Percentiles rank a stretch among this genome's conserved stretches.
Conservation (phyloP, 2,329 filamentous ascomycete genomes). For the Phyllosticta ampelicida region DNA sequence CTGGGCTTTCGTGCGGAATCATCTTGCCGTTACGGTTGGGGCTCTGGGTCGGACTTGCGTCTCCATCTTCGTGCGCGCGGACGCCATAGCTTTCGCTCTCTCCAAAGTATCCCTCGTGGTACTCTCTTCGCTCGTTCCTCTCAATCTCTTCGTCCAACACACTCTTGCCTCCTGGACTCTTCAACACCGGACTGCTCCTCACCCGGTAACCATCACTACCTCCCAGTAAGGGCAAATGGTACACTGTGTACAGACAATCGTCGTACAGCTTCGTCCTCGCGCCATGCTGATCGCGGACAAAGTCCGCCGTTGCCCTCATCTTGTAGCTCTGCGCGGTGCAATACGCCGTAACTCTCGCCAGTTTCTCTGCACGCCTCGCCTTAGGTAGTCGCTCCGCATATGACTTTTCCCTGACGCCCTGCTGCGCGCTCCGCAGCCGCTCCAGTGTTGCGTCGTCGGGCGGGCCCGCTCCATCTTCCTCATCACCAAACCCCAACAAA, state of each 20-base stretch:
- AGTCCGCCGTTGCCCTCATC: slow-evolving; percentile 76
- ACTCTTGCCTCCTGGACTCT: slow-evolving; percentile 86
- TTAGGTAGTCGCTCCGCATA: slow-evolving; percentile 92
- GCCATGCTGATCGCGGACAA: slow-evolving; percentile 76
- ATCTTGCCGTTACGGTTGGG: slow-evolving; percentile 12
- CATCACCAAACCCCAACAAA: slow-evolving; percentile 45
- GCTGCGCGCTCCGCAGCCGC: slow-evolving; percentile 57
- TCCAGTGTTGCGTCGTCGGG: slow-evolving; percentile 55
- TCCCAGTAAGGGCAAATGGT: slow-evolving; percentile 79
- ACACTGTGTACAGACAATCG: slow-evolving; percentile 92
- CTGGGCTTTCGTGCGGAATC: not conserved
- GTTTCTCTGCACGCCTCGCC: slow-evolving; percentile 70
- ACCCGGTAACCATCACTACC: slow-evolving; percentile 80
- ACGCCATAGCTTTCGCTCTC: slow-evolving; percentile 52
- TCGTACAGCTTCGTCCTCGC: slow-evolving; percentile 95
- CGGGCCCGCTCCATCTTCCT: slow-evolving; percentile 43
- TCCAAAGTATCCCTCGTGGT: slow-evolving; percentile 84
- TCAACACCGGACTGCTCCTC: slow-evolving; percentile 80
- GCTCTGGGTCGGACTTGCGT: slow-evolving; percentile 18
- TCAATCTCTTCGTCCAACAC: slow-evolving; percentile 93
- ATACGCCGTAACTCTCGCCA: slow-evolving; percentile 87
- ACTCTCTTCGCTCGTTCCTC: slow-evolving; percentile 76
- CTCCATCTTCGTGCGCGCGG: slow-evolving; percentile 21
- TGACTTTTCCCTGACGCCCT: slow-evolving; percentile 62
- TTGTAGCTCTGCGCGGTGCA: slow-evolving; percentile 93